Percentiles rank a stretch among this genome's conserved stretches.
phyloP scores from a whole-genome alignment of 164 flowering plant species.

The Houttuynia cordata region DNA sequence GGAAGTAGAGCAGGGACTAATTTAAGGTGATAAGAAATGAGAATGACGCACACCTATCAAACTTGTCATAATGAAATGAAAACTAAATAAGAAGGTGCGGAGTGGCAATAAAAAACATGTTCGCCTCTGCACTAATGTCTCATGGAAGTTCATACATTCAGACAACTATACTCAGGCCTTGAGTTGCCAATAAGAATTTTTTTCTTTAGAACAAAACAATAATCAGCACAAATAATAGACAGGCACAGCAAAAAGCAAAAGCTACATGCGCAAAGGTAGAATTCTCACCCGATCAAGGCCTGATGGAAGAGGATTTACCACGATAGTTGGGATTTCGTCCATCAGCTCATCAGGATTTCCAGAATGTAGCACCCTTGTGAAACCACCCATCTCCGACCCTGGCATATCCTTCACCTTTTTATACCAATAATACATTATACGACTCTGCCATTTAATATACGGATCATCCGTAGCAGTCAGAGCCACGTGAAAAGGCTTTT shows the following conservation, averaged over 20 bases:
- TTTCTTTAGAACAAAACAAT: background rate
- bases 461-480: conserved; percentile 81
- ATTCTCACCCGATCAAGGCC: conserved; percentile 75
- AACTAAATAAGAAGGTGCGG: no score
- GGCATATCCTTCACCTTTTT: conserved; percentile 63
- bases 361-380: conserved; percentile 84
- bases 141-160: no score
- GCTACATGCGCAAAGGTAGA: background rate
- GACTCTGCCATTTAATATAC: conserved; percentile 90
- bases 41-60: no score
- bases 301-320: conserved; percentile 85
- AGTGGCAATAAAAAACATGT: no score
- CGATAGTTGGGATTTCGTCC: conserved; percentile 87
- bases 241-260: background rate
- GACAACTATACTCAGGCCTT: no score
- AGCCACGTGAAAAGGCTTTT: conserved; percentile 62
- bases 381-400: conserved; percentile 89
- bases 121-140: no score
- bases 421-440: conserved; percentile 96
- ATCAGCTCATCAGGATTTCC: conserved; percentile 77
- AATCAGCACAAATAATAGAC: background rate
- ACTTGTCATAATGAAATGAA: no score
- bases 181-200: no score
- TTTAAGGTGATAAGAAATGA: no score
- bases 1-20: no score